These are phyloP conservation scores for Fusarium sp. DNA, from an alignment of 2,329 filamentous ascomycete species.

Conservation along the genomic window DNA sequence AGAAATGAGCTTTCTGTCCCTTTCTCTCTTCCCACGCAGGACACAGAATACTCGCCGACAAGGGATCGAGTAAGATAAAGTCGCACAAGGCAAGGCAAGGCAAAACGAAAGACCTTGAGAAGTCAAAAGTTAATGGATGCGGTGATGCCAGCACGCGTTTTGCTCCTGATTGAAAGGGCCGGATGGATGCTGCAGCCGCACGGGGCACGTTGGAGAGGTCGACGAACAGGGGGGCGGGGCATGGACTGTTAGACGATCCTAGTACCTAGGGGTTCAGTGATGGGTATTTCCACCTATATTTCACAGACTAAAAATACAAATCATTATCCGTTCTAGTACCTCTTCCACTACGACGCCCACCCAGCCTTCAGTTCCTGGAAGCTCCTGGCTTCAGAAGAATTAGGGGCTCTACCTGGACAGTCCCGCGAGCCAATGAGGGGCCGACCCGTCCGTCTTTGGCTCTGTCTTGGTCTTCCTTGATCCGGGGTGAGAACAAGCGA, in stretches of 20 bases:
- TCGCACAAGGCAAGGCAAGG: slow-evolving; percentile 43
- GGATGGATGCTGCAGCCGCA: slow-evolving; percentile 47
- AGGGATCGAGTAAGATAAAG: slow-evolving; percentile 44
- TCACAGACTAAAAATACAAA: slow-evolving; percentile 17
- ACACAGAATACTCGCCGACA: slow-evolving; percentile 41
- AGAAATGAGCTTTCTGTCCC: slow-evolving; percentile 33
- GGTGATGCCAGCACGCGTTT: slow-evolving; percentile 54
- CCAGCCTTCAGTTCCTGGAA: slow-evolving; percentile 43
- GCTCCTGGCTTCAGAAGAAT: slow-evolving; percentile 45
- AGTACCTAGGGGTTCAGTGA: slow-evolving; percentile 37
- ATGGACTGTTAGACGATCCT: slow-evolving; percentile 28
- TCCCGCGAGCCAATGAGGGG: slow-evolving; percentile 48
- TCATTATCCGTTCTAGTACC: slow-evolving; percentile 20
- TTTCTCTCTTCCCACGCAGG: slow-evolving; percentile 32
- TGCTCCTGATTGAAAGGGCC: slow-evolving; percentile 51
- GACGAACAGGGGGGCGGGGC: slow-evolving; percentile 46
- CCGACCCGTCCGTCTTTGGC: slow-evolving; percentile 48
- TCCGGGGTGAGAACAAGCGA: slow-evolving; percentile 42
- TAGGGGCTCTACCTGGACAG: slow-evolving; percentile 45
- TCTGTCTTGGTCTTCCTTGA: slow-evolving; percentile 36
- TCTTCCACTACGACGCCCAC: slow-evolving; percentile 26
- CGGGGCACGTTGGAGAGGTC: slow-evolving; percentile 44
- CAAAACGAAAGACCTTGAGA: slow-evolving; percentile 42
- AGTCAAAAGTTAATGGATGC: slow-evolving; percentile 47
- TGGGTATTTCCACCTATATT: slow-evolving; percentile 13